Base-by-base conservation (phyloP, 2,329 filamentous ascomycete genomes). In the Coniochaeta sp. region DNA sequence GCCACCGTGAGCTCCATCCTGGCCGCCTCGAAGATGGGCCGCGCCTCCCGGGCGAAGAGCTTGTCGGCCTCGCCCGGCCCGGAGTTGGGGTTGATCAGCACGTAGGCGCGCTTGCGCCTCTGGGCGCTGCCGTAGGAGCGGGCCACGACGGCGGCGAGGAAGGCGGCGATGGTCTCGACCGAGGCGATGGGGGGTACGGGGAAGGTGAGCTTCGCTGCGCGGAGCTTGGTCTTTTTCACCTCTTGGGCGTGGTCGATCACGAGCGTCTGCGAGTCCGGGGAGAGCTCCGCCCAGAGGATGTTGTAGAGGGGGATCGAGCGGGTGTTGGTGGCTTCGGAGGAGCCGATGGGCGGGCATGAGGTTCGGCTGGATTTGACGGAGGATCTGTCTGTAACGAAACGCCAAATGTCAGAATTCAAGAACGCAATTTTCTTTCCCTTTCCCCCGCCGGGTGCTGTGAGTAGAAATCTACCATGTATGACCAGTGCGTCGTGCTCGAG, bases 21-120 rank as follows among this genome's bases (percentile, higher is more conserved):
- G 1, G 95, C 93, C 0, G 92, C 92, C 17, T 87, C 84, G 63
- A 99, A 87, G 36, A 99, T 82, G 9, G 93, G 93, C 68, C 88
- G 87, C 54, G 93, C 89, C 64, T 93, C 82, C 52, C 81, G 82
- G 60, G 86, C 77, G 82, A 92, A 98, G 64, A 87, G 81, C 69
- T 85, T 89, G 63, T 84, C 76, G 1, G 92, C 93, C 47, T 75
- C 77, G 44, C 93, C 93, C 47, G 91, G 89, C 0, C 95, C 95
- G 16, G 92, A 91, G 67, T 93, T 89, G 0, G 95, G 95, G 72
- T 99, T 99, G 63, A 99, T 82, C 50, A 98, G 78, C 14, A 98
- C 87, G 72, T 95, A 96, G 64, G 95, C 87, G 55, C 91, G 86
- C 73, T 92, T 95, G 61, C 80, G 82, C 59, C 81, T 82, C 68